Base-by-base conservation (phyloP, 2,329 filamentous ascomycete genomes). In the Aspergillus sp. region DNA sequence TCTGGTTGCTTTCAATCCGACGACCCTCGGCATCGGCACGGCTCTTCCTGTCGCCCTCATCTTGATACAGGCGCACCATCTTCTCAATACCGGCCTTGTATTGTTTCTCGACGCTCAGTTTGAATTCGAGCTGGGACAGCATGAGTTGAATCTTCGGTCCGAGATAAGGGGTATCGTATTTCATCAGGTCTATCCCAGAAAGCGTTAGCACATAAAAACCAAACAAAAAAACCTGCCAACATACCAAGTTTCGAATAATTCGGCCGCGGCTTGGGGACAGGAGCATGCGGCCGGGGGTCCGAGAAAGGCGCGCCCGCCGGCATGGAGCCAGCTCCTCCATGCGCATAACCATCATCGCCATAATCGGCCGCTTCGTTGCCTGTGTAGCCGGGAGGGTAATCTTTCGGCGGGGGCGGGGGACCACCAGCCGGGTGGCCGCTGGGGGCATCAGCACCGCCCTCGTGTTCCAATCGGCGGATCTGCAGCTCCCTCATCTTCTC, bases 21-120 rank as follows among this genome's bases (percentile, higher is more conserved):
- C 86, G 78, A 30, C 81, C 84, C 49, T 93, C 86, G 26, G 91
- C 91, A 60, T 98, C 91, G 36, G 83, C 79, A 58, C 82, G 85
- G 66, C 89, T 96, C 69, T 94, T 95, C 48, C 88, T 80, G 57
- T 98, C 91, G 17, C 91, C 89, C 60, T 96, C 91, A 74, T 96
- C 91, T 56, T 91, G 80, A 57, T 98, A 98, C 22, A 98, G 71
- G 58, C 91, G 86, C 29, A 95, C 85, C 91, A 98, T 96, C 68
- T 98, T 98, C 63, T 98, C 91, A 48, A 98, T 91, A 41, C 91
- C 91, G 54, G 93, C 93, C 45, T 96, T 86, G 63, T 98, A 98
- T 64, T 98, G 91, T 58, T 95, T 93, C 60, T 98, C 91, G 16
- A 98, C 91, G 46, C 91, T 94, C 40, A 98, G 74, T 67, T 98